A percentile compares a stretch with the other conserved stretches of the same genome.
Conservation (phyloP, 2,329 filamentous ascomycete species). For the Esteya vermicola region DNA sequence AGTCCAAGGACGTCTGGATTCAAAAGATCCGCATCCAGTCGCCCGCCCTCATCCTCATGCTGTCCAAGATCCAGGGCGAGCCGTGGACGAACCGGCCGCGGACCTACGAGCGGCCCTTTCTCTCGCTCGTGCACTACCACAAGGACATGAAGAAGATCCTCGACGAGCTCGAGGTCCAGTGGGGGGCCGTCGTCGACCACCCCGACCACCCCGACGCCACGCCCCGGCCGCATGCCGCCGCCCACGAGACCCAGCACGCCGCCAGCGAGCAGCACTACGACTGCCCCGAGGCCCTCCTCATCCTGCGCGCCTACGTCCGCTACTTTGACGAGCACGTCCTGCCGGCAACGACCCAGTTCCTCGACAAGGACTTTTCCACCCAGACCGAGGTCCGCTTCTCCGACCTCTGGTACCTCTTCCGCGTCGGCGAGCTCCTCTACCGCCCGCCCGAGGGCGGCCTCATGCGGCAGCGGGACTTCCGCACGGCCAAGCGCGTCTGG, state of each 20-base stretch:
- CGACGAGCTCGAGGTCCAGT: conserved; percentile 3
- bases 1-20: conserved; percentile 4
- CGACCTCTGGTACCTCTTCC: conserved; percentile 10
- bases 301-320: conserved; percentile 3
- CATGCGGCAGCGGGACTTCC: conserved; percentile 1
- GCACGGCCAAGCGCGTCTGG: conserved; percentile 5
- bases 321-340: not conserved
- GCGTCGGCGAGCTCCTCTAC: conserved; percentile 8
- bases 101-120: conserved; percentile 9
- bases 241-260: not conserved
- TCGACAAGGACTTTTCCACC: not conserved
- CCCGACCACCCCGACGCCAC: not conserved
- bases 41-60: conserved; percentile 6
- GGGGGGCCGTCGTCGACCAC: not conserved
- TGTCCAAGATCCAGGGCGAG: conserved; percentile 7
- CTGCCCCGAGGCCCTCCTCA: conserved; percentile 2
- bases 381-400: conserved; percentile 7
- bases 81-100: conserved; percentile 7
- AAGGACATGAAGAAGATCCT: not conserved
- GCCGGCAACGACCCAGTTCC: not conserved
- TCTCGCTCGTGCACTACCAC: conserved; percentile 8
- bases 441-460: conserved; percentile 3
- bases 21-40: conserved; percentile 8
- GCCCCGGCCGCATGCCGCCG: too few relatives aligned
- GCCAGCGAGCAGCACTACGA: conserved; percentile 1